Evolutionary conservation across 306 rosid species (phyloP).

Genomic region (Gleditsia sinensis): DNA sequence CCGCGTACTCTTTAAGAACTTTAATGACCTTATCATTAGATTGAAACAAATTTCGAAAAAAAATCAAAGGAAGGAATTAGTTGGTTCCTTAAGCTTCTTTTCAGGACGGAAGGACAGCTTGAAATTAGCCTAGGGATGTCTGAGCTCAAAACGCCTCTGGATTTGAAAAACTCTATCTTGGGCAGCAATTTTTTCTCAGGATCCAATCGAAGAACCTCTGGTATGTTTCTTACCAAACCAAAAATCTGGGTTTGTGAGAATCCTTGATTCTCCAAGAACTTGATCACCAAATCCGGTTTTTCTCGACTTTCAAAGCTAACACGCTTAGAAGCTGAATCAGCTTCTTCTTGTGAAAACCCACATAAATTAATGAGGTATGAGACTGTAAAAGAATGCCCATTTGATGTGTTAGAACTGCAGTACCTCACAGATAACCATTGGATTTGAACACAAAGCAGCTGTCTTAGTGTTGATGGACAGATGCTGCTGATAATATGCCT

Average conservation of each 20-base stretch:
- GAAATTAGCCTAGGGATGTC: neutral
- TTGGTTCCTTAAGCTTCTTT: neutral
- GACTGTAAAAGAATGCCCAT: neutral
- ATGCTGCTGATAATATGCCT: no score
- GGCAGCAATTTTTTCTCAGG: no score
- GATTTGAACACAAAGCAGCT: neutral
- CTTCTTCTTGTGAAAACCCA: neutral
- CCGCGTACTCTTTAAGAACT: neutral
- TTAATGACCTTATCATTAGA: neutral
- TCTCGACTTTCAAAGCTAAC: neutral
- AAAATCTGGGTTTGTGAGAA: neutral
- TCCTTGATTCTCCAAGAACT: slow-evolving; percentile 1
- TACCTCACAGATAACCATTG: neutral
- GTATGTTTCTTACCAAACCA: neutral
- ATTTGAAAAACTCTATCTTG: slow-evolving; percentile 12
- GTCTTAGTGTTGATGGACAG: neutral
- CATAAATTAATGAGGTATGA: neutral
- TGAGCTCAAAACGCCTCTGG: neutral
- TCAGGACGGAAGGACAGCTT: neutral
- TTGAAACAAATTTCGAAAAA: neutral
- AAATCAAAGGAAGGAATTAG: slow-evolving; percentile 6
- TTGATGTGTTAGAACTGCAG: neutral
- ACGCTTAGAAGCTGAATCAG: neutral
- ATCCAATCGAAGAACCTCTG: no score
- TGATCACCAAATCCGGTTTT: neutral